These are phyloP conservation scores for Candida krabiensis DNA, from an alignment of 805 yeast species.

Conservation along the genomic window DNA sequence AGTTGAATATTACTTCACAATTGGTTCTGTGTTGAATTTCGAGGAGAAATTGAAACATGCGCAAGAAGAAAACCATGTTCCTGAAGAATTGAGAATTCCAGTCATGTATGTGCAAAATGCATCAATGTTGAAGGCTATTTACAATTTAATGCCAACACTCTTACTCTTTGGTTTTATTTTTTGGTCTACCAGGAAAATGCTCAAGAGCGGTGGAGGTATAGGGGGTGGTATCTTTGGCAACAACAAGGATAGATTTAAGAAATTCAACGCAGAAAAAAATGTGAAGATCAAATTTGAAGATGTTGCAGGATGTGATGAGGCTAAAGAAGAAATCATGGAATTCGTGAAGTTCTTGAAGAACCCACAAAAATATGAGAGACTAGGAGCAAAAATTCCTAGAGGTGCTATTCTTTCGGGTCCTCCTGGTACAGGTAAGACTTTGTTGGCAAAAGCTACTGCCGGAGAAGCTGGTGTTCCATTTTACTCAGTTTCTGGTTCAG, in stretches of 20 bases:
- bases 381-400: conserved; percentile 93
- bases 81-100: conserved; percentile 72
- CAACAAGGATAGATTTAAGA: conserved; percentile 76
- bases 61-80: conserved; percentile 69
- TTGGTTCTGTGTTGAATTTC: conserved; percentile 83
- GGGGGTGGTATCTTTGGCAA: conserved; percentile 64
- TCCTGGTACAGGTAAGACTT: conserved; percentile 96
- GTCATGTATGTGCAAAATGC: conserved; percentile 71
- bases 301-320: conserved; percentile 94
- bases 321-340: conserved; percentile 94
- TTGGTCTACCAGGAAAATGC: conserved; percentile 59
- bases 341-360: conserved; percentile 86
- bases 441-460: conserved; percentile 92
- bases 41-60: conserved; percentile 78
- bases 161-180: conserved; percentile 77
- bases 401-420: conserved; percentile 95
- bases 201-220: conserved; percentile 54
- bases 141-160: conserved; percentile 79
- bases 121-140: conserved; percentile 57
- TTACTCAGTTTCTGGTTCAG: conserved; percentile 88
- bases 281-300: conserved; percentile 81
- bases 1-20: conserved; percentile 58
- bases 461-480: conserved; percentile 97
- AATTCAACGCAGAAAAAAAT: conserved; percentile 80
- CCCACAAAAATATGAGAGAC: conserved; percentile 78